Percentiles rank a stretch among this genome's conserved stretches.
Conservation (phyloP, 2,329 filamentous ascomycete species). For the Epichloe glyceriae region DNA sequence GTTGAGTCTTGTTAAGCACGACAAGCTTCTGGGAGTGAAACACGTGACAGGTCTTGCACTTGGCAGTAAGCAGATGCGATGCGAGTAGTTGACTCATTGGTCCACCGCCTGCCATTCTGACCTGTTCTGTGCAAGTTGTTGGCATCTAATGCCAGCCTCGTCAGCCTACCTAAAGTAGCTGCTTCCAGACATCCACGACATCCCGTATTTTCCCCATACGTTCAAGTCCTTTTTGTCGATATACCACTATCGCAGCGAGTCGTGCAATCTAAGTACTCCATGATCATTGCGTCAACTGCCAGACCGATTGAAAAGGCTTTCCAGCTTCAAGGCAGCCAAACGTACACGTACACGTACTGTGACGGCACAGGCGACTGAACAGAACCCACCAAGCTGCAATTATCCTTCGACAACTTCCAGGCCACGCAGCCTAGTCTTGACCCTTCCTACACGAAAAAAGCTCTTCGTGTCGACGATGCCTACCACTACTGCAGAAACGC, state of each 20-base stretch:
- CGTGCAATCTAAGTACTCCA: neutral
- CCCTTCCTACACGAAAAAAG: neutral
- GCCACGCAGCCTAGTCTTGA: neutral
- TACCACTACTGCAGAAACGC: slow-evolving; percentile 89
- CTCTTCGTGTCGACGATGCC: slow-evolving; percentile 52
- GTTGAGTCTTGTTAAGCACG: too few species aligned
- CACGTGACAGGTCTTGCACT: too few species aligned
- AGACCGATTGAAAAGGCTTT: neutral
- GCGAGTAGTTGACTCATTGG: too few species aligned
- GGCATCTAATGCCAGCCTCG: neutral
- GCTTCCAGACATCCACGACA: neutral
- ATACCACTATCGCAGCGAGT: neutral
- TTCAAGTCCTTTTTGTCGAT: too few species aligned
- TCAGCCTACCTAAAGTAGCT: neutral
- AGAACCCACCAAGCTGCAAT: neutral
- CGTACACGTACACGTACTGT: neutral
- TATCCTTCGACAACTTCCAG: neutral
- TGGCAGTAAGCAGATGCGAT: too few species aligned
- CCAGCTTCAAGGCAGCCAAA: slow-evolving; percentile 2
- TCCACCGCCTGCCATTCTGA: too few species aligned
- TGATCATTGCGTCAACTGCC: neutral
- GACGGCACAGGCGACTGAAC: neutral
- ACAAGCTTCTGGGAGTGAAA: too few species aligned
- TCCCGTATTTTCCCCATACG: neutral
- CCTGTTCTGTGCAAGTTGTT: too few species aligned